Percentiles rank a stretch among this genome's conserved stretches.
Conservation (phyloP, 768 basidiomycete species). For the Boletus speciosus region DNA sequence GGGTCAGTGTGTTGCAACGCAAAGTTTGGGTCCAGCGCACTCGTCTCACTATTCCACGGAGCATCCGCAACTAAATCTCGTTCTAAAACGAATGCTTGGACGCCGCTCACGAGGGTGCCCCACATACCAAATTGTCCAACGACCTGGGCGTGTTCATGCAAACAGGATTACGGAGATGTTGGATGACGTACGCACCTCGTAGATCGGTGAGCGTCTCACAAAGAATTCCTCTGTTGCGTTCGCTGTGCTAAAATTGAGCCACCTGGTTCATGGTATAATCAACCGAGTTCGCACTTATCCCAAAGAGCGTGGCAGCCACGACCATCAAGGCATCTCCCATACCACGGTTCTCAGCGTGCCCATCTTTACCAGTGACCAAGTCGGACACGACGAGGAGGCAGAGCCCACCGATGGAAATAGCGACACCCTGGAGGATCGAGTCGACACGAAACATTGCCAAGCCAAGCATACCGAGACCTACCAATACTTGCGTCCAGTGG, state of each 20-base stretch:
- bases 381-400: conserved; percentile 80
- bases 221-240: conserved; percentile 89
- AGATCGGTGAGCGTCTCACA: conserved; percentile 74
- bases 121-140: conserved; percentile 85
- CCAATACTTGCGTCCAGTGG: conserved; percentile 80
- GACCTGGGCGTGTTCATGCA: conserved; percentile 39
- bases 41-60: conserved; percentile 67
- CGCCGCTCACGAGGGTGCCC: conserved; percentile 71
- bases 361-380: conserved; percentile 70
- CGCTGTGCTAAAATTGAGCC: conserved; percentile 40
- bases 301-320: conserved; percentile 79
- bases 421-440: conserved; percentile 49
- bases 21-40: conserved; percentile 37
- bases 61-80: conserved; percentile 56
- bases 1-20: conserved; percentile 35
- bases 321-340: conserved; percentile 86
- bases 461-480: conserved; percentile 26
- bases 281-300: conserved; percentile 59
- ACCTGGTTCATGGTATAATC: neutral
- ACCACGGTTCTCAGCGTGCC: conserved; percentile 54
- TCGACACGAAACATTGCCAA: neutral
- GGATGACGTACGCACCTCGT: conserved; percentile 48
- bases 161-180: neutral
- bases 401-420: conserved; percentile 68
- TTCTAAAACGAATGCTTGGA: conserved; percentile 72